Base-by-base conservation (phyloP, 192 early-diverging fungal genomes). In the Jimgerdemannia lactiflua region DNA sequence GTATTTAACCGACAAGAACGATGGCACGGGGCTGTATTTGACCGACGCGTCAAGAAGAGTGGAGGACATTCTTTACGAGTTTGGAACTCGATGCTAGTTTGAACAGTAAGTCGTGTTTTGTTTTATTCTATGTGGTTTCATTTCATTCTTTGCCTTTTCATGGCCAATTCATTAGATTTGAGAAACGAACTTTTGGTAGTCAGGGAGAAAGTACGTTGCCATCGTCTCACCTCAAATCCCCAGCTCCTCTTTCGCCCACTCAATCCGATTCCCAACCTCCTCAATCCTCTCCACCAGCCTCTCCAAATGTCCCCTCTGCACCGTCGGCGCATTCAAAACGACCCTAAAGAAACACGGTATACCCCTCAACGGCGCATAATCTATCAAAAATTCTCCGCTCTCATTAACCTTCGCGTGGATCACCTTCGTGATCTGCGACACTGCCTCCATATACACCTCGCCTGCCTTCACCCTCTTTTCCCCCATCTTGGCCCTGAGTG, bases 321-420 rank as follows among this genome's bases (percentile, higher is more conserved):
- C 78, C n/a, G 86, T 83, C 8, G 93, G 92, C 20, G 86, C 85
- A 83, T 94, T 93, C 39, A 93, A 73, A 4, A 92, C 89, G 7
- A 94, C 79, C 44, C 94, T 86, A 78, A 94, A 92, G 74, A 95
- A 95, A 9, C 81, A 68, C 3, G 89, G 86, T 0, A 89, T 74
- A 43, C 86, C 74, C 39, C 64, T 66, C 14, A 87, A 44, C 8
- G 86, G 87, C 8, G 94, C 90, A 76, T 93, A 94, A 78, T 95
- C 94, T 6, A 95, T 77, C 78, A 94, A 85, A 76, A 91, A 86
- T 20, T 73, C 74, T 4, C 92, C 92, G 10, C 79, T 74, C 44
- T 75, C 44, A 9, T 76, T 80, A 19, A 92, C 79, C 9, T 66
- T 70, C 54, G 40, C 67, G 72, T 91, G 91, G 18, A 90, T 70